Base-by-base conservation (phyloP, 2,329 filamentous ascomycete species). In the Phialophora expanda region DNA sequence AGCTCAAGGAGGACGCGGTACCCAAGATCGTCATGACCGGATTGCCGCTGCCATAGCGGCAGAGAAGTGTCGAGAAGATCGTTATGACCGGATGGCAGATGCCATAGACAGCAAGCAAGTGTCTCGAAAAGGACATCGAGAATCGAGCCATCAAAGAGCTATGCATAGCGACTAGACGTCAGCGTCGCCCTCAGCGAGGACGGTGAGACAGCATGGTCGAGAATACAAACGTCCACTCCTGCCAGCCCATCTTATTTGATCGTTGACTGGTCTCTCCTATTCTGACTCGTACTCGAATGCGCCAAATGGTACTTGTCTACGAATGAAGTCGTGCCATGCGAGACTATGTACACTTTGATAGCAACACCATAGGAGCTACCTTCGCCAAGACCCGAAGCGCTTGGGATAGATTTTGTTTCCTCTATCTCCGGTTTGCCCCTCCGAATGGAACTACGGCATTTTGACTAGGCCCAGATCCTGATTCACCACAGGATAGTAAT, bases 11-110 rank as follows among this genome's bases (percentile, higher is more conserved):
- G 24, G 53, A 54, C 50, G 30, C 41, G 11, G 54, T 59, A 12
- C 56, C 62, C 14, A 56, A 38, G 32, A 34, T 65, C 30, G 48
- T 22, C 20, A 64, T 65, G 59, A 53, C 60, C 2, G 66, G 66
- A 20, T 55, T 51, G 48, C 48, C 9, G 48, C 12, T 51, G 48
- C 20, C 48, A 2, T 51, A 51, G 48, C 48, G 26, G 9, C 48
- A 51, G 48, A 26, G 24, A 17, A 22, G 48, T 22, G 14, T 28
- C 14, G 48, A 46, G 6, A 53, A 22, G 24, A 32, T 64, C 50
- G 30, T n/a, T 17, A 58, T 63, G 55, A 53, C 56, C 5, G 66
- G 66, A 24, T 54, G 22, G n/a, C 46, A 20, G 46, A 50, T 50
- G 46, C n/a, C 46, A 20, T n/a, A 8, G 46, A 11, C 46, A 48